Base-by-base conservation (phyloP, 495 filamentous ascomycete species). In the Trypethelium eluteriae region DNA sequence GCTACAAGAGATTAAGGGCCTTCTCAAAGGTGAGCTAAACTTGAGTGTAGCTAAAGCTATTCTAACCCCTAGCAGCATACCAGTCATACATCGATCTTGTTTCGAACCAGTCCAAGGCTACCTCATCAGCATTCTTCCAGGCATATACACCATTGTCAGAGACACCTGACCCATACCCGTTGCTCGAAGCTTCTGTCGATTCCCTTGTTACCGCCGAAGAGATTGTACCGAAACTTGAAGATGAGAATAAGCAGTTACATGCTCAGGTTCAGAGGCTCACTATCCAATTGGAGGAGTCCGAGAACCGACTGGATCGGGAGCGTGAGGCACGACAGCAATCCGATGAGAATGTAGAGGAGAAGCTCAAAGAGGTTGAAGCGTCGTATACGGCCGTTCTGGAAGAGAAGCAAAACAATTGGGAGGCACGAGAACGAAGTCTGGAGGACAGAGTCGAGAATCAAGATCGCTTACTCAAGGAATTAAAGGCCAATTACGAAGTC, bases 401-500 rank as follows among this genome's bases (percentile, higher is more conserved):
- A 39, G 94, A 99, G 81, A 97, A 97, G 78, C 86, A 91, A 68
- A 91, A 93, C 73, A 98, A 98, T 73, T 98, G 94, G 94, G 85
- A 89, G 66, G 89, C 93, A 39, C 98, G 96, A 75, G 94, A 99
- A 80, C 89, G 89, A 75, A 89, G 84, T 49, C 78, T 97, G 49
- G 91, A 94, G 71, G 93, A 97, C 69, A 97, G 96, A 75, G 81
- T 96, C 32, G 94, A 96, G 74, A 93, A 88, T 70, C 94, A 98
- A 73, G 94, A 99, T 39, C 86, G 92, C 6, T 78, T 98, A 49
- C 76, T 99, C 62, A 96, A 90, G 74, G 94, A 98, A 71, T 83
- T 98, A 68, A 98, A 97, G 79, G 94, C 94, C 32, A 96, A 87
- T 76, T 97, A 96, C 72, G 94, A 99, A 74, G 95, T 99, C 53